Conservation (phyloP, 306 rosid genomes). For the Vachellia pachyceras region DNA sequence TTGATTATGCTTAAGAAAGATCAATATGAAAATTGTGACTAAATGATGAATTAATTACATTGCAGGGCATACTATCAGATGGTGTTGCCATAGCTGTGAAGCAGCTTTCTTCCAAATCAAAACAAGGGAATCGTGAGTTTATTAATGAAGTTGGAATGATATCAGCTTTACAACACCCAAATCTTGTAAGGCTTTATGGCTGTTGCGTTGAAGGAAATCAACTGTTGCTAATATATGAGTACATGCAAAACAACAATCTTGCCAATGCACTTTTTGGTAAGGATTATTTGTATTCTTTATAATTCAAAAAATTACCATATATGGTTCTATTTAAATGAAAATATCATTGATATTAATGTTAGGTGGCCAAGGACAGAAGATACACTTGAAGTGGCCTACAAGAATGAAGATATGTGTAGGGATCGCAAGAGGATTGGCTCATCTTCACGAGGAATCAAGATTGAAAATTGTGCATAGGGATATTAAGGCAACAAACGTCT, state of each 20-base stretch:
- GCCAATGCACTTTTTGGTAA: background rate
- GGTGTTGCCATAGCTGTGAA: background rate
- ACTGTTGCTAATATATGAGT: background rate
- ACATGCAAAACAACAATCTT: background rate
- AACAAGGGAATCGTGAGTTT: background rate
- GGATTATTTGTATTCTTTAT: background rate
- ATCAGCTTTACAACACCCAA: background rate
- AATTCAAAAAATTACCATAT: too few relatives aligned
- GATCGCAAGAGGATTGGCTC: conserved; percentile 44
- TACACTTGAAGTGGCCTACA: conserved; percentile 68
- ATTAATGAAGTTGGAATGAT: background rate
- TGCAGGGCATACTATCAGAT: background rate
- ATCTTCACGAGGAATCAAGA: background rate
- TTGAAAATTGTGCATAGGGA: background rate
- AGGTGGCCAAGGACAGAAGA: background rate
- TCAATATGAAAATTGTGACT: background rate
- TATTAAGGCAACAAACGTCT: background rate
- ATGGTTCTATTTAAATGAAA: too few relatives aligned
- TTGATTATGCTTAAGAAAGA: background rate
- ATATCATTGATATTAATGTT: too few relatives aligned
- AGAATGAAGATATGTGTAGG: conserved; percentile 73
- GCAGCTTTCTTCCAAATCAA: background rate
- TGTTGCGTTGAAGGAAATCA: background rate
- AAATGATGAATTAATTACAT: too few relatives aligned
- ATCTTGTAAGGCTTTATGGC: background rate